Evolutionary conservation across 2,329 filamentous ascomycete genomes (phyloP).

Genomic region (Helminthosporium solani): DNA sequence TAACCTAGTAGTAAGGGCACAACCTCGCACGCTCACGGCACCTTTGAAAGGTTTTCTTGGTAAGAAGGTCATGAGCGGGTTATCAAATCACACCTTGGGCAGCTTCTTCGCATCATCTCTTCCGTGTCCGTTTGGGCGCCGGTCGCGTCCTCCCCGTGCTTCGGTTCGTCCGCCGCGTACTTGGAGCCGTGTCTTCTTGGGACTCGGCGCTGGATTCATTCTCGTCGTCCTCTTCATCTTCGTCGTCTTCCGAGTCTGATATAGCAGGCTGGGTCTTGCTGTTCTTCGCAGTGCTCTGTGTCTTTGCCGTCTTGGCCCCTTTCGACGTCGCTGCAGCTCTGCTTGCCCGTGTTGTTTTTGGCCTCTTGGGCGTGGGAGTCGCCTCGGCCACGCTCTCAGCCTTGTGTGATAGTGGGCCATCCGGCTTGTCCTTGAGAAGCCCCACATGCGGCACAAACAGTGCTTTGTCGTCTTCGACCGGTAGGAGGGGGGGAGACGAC

Average conservation of each 20-base stretch:
- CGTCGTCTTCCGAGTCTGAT: slow-evolving; percentile 24
- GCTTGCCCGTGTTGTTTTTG: slow-evolving; percentile 30
- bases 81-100: too few relatives aligned
- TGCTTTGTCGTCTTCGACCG: slow-evolving; percentile 34
- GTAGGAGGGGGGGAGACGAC: slow-evolving; percentile 34
- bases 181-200: slow-evolving; percentile 34
- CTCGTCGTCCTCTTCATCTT: slow-evolving; percentile 42
- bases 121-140: slow-evolving; percentile 32
- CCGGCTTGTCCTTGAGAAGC: slow-evolving; percentile 34
- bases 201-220: slow-evolving; percentile 35
- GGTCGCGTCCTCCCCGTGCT: slow-evolving; percentile 20
- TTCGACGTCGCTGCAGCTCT: slow-evolving; percentile 25
- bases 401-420: slow-evolving; percentile 27
- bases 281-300: slow-evolving; percentile 25
- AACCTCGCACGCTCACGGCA: too few relatives aligned
- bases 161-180: slow-evolving; percentile 35
- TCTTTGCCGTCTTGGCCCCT: slow-evolving; percentile 16
- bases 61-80: too few relatives aligned
- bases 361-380: slow-evolving; percentile 31
- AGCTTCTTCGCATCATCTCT: slow-evolving; percentile 14
- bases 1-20: too few relatives aligned
- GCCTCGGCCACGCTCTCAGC: slow-evolving; percentile 33
- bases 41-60: too few relatives aligned
- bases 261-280: slow-evolving; percentile 34
- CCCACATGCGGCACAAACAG: slow-evolving; percentile 36